Base-by-base conservation (phyloP, 2,329 filamentous ascomycete species). In the Drechslera avenae region DNA sequence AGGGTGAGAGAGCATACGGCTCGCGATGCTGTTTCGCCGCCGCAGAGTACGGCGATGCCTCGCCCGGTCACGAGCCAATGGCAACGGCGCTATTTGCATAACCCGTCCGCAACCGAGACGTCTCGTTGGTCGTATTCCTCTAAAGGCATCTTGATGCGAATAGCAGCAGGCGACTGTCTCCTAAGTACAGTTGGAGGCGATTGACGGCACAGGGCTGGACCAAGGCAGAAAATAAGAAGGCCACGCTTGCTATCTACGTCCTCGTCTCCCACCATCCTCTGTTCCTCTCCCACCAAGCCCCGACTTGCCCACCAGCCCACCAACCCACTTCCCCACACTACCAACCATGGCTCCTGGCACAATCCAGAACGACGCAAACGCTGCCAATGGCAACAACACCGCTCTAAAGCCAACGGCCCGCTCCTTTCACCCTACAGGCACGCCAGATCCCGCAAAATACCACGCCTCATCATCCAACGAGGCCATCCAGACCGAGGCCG, bases 401-500 rank as follows among this genome's bases (percentile, higher is more conserved):
- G 40, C 60, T 6, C 46, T 74, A 52, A 74, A 73, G 62, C 59
- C 71, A 16, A 73, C 71, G 17, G 71, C 71, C n/a, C 70, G 66
- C 52, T 56, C 70, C 2, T 73, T 73, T 57, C 66, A 73, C 49
- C 71, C 71, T 14, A 63, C 70, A 14, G 71, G 68, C 60, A 71
- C 69, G 17, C 68, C 70, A 31, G 66, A 69, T 46, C 69, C 76
- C 28, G 75, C 80, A 30, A 75, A 71, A 53, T 85, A 85, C 79
- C 94, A 97, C 78, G 83, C 91, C 47, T 74, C 89, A 16, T 91
- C 93, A 19, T 92, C 91, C 35, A 79, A 86, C 50, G 81, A 83
- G 64, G 93, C 94, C 65, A 95, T 97, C 73, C 78, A 86, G 45
- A 79, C 86, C 45, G 94, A 99, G 79, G 81, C 90, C 68, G 81